These are phyloP conservation scores for Saccharomycopsis hybrid DNA, from an alignment of 1,139 yeast species.

Conservation along the genomic window DNA sequence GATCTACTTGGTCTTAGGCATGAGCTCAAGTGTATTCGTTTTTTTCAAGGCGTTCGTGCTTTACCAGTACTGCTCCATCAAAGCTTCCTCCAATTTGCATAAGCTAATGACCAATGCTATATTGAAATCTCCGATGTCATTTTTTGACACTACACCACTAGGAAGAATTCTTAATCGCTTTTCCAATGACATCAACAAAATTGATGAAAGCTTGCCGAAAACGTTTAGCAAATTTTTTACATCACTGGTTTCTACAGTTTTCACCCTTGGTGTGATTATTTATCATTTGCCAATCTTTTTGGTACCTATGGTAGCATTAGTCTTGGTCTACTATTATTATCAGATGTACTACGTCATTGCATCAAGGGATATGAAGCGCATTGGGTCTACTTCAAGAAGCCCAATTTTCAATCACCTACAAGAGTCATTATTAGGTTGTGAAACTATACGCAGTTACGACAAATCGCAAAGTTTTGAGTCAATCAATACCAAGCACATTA, in stretches of 20 bases:
- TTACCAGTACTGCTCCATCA: conserved; percentile 59
- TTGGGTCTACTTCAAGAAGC: conserved; percentile 43
- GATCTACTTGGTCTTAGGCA: conserved; percentile 49
- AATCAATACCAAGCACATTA: conserved; percentile 51
- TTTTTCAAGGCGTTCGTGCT: conserved; percentile 48
- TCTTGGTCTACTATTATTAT: conserved; percentile 44
- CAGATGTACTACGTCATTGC: conserved; percentile 46
- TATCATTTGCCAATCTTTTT: conserved; percentile 45
- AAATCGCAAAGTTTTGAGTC: conserved; percentile 47
- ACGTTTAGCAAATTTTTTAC: conserved; percentile 41
- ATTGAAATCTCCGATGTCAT: conserved; percentile 65
- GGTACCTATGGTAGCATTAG: conserved; percentile 35
- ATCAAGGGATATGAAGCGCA: conserved; percentile 50
- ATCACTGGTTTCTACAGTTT: conserved; percentile 37
- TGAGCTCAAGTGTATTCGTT: conserved; percentile 44
- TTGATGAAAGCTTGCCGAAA: conserved; percentile 49
- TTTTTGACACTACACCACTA: conserved; percentile 72
- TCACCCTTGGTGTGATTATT: conserved; percentile 47
- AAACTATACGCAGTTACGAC: conserved; percentile 49
- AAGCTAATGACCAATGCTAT: conserved; percentile 57
- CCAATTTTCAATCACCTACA: conserved; percentile 62
- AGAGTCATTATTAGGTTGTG: conserved; percentile 54
- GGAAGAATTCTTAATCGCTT: conserved; percentile 67
- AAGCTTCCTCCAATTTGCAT: conserved; percentile 57
- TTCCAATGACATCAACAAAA: conserved; percentile 61